A percentile compares a stretch with the other conserved stretches of the same genome.
phyloP scores from a whole-genome alignment of 208 protist genomes.

The Herpetomonas tarakana region DNA sequence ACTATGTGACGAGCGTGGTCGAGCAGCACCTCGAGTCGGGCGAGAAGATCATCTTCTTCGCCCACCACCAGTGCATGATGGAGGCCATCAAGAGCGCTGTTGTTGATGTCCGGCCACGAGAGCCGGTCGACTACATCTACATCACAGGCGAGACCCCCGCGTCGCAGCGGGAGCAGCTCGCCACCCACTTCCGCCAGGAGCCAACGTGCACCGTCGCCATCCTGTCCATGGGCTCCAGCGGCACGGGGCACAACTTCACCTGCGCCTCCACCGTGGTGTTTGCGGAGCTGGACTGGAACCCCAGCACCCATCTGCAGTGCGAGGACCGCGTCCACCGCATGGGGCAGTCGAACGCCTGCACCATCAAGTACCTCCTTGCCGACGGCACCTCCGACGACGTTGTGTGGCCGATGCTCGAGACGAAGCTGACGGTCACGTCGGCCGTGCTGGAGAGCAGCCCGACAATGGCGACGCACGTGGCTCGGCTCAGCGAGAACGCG shows the following conservation, averaged over 20 bases:
- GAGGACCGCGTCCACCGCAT: slow-evolving; percentile 97
- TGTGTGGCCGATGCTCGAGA: slow-evolving; percentile 90
- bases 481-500: slow-evolving; percentile 27
- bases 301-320: slow-evolving; percentile 94
- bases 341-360: slow-evolving; percentile 85
- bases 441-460: slow-evolving; percentile 62
- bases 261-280: slow-evolving; percentile 94
- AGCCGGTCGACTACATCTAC: slow-evolving; percentile 87
- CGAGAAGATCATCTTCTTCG: slow-evolving; percentile 94
- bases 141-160: slow-evolving; percentile 88
- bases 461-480: slow-evolving; percentile 12
- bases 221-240: slow-evolving; percentile 93
- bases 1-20: slow-evolving; percentile 78
- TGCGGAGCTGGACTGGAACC: slow-evolving; percentile 97
- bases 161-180: slow-evolving; percentile 57
- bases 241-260: slow-evolving; percentile 95
- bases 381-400: slow-evolving; percentile 88
- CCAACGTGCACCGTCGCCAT: slow-evolving; percentile 79
- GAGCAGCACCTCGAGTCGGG: slow-evolving; percentile 71
- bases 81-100: slow-evolving; percentile 83
- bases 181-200: slow-evolving; percentile 75
- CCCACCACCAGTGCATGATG: slow-evolving; percentile 92
- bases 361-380: slow-evolving; percentile 93
- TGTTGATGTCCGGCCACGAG: slow-evolving; percentile 47
- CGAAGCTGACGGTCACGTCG: slow-evolving; percentile 80